Evolutionary conservation across 371 early-diverging fungal genomes (phyloP).

Genomic region (Mucor irregularis): DNA sequence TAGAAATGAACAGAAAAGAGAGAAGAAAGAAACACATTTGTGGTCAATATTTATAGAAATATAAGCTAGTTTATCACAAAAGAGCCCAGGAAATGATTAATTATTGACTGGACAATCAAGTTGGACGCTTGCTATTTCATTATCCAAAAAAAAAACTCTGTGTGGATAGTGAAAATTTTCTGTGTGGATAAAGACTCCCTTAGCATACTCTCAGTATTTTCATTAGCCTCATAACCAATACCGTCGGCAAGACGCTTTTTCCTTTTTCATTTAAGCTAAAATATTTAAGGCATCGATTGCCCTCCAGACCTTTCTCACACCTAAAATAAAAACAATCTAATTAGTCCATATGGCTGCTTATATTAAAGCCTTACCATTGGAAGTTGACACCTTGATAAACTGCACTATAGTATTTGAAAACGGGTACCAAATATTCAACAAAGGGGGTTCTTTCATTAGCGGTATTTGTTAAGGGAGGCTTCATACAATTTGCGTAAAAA

Average conservation of each 20-base stretch:
- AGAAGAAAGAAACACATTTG: no score
- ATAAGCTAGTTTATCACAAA: no score
- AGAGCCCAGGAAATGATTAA: no score
- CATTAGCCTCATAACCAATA: not conserved
- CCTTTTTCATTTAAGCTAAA: constrained; percentile 2
- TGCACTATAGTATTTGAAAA: constrained; percentile 8
- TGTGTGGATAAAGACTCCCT: no score
- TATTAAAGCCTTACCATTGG: constrained; percentile 3
- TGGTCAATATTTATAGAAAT: no score
- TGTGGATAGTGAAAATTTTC: no score
- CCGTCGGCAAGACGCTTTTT: constrained; percentile 2
- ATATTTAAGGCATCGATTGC: not conserved
- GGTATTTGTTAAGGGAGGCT: not conserved
- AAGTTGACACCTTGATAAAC: not conserved
- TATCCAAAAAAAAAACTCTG: no score
- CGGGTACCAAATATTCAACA: constrained; percentile 1
- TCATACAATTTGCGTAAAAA: constrained; percentile 14
- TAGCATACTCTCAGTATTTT: not conserved
- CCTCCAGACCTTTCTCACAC: constrained; percentile 8
- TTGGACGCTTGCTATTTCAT: no score
- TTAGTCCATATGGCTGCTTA: no score
- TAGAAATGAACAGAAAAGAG: no score
- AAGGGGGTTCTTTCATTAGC: constrained; percentile 8
- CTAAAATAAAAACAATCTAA: constrained; percentile 3
- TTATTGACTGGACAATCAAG: no score